These are phyloP conservation scores for Trichoderma semiorbis DNA, from an alignment of 2,329 filamentous ascomycete genomes.

Conservation along the genomic window DNA sequence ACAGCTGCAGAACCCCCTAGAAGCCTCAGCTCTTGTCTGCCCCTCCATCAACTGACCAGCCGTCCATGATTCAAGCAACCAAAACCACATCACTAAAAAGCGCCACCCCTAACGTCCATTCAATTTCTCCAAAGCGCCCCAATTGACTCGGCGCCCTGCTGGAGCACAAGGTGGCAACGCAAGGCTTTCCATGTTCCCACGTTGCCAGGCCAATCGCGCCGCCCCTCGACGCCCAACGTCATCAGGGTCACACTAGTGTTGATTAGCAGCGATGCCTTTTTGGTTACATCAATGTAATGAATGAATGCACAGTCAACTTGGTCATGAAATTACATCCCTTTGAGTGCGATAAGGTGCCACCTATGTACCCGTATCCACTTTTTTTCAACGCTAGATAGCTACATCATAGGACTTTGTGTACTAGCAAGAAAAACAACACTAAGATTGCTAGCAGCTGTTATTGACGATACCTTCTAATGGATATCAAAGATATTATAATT, in stretches of 20 bases:
- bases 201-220: background rate
- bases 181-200: background rate
- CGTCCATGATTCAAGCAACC: background rate
- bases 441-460: no score
- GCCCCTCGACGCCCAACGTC: background rate
- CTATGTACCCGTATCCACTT: no score
- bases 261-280: background rate
- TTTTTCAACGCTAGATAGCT: no score
- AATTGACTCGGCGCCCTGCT: background rate
- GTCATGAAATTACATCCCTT: background rate
- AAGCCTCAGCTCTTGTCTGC: background rate
- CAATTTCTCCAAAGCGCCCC: background rate
- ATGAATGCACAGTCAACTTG: background rate
- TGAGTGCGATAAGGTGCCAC: no score
- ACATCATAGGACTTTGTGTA: no score
- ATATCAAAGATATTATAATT: no score
- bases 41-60: background rate
- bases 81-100: background rate
- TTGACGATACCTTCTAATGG: no score
- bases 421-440: no score
- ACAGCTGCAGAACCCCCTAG: background rate
- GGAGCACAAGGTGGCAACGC: background rate
- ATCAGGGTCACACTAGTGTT: constrained; percentile 6
- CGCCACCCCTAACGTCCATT: background rate
- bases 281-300: background rate